These are phyloP conservation scores for Picea mariana DNA, from an alignment of 83 land plant genomes.

Conservation along the genomic window DNA sequence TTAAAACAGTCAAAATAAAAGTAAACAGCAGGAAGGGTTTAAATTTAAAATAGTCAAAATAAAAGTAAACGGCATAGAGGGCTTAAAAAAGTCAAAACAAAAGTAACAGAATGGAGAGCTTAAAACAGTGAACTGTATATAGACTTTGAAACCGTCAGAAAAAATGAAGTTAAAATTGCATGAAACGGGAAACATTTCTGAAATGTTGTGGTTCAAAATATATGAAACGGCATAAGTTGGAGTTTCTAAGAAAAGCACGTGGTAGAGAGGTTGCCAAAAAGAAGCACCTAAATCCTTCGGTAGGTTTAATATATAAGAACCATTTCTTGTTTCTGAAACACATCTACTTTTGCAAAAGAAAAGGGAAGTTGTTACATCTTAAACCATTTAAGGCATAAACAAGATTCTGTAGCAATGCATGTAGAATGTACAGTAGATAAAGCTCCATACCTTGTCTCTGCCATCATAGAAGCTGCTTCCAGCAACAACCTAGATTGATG, in stretches of 20 bases:
- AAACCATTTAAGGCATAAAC: too few relatives aligned
- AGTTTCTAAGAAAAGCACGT: not conserved
- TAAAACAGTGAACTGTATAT: not conserved
- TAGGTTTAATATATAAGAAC: not conserved
- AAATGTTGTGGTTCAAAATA: not conserved
- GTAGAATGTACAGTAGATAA: not conserved
- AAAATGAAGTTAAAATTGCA: not conserved
- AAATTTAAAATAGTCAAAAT: too few relatives aligned
- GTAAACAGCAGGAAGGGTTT: too few relatives aligned
- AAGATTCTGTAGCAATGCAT: not conserved
- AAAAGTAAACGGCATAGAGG: too few relatives aligned
- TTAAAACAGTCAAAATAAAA: too few relatives aligned
- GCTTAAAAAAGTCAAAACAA: too few relatives aligned
- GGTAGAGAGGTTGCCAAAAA: not conserved
- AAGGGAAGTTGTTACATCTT: too few relatives aligned
- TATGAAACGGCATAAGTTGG: not conserved
- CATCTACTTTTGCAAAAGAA: not conserved
- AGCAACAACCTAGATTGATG: conserved; percentile 94
- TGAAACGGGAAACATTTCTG: not conserved
- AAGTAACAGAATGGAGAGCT: too few relatives aligned
- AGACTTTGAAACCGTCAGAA: not conserved
- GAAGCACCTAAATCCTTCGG: not conserved
- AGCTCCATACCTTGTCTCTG: conserved; percentile 69
- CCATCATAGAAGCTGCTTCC: conserved; percentile 99
- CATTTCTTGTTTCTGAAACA: not conserved